phyloP scores from a whole-genome alignment of 192 early-diverging fungal genomes.

The Umbelopsis ramanniana region DNA sequence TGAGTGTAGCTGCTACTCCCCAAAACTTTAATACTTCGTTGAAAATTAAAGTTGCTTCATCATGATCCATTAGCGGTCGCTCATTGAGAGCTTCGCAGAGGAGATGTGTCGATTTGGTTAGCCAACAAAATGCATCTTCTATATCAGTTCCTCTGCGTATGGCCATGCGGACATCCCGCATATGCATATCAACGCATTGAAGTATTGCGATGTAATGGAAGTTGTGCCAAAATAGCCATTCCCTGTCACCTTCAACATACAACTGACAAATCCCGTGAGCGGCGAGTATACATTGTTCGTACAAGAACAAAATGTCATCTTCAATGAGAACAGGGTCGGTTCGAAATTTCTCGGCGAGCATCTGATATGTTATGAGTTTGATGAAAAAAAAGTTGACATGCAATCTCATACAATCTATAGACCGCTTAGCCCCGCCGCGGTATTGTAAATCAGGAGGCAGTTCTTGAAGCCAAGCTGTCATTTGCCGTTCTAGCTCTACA shows the following conservation, averaged over 20 bases:
- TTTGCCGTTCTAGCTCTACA: constrained; percentile 2
- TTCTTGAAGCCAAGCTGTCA: constrained; percentile 3
- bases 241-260: not conserved
- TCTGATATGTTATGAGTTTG: constrained; percentile 16
- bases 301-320: constrained; percentile 6
- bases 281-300: constrained; percentile 6
- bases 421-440: not conserved
- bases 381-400: constrained; percentile 15
- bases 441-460: constrained; percentile 20
- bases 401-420: constrained; percentile 14
- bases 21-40: not conserved
- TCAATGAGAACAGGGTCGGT: not conserved
- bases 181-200: constrained; percentile 11
- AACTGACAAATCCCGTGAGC: constrained; percentile 4
- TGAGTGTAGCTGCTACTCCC: not conserved
- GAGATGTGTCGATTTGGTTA: constrained; percentile 10
- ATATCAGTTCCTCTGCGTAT: not conserved
- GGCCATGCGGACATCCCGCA: constrained; percentile 8
- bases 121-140: not conserved
- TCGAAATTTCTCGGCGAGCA: constrained; percentile 2
- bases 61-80: not conserved
- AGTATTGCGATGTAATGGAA: constrained; percentile 4
- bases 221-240: constrained; percentile 7
- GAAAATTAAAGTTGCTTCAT: constrained; percentile 6
- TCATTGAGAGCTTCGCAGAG: constrained; percentile 9